Percentiles rank a stretch among this genome's conserved stretches.
Conservation (phyloP, 257 asterid genomes). For the Lithospermum erythrorhizon region DNA sequence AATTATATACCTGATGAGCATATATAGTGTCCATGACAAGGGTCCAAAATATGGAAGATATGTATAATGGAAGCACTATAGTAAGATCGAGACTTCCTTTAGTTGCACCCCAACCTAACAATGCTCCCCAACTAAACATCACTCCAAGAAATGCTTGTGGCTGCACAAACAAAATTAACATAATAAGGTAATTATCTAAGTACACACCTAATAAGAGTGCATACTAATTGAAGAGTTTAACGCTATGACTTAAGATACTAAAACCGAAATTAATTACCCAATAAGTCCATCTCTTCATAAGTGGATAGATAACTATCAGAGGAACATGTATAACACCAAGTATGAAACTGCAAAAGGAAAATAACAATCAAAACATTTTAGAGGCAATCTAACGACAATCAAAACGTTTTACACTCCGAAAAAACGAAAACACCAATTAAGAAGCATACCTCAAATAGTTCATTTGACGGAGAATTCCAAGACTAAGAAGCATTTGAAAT, state of each 20-base stretch:
- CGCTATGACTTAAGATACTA: neutral
- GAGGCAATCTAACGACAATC: neutral
- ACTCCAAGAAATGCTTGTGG: conserved; percentile 94
- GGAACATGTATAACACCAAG: conserved; percentile 70
- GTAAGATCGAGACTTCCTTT: conserved; percentile 64
- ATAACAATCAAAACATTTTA: too few relatives aligned
- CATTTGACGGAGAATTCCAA: conserved; percentile 79
- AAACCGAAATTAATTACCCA: conserved; percentile 47
- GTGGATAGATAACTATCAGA: conserved; percentile 70
- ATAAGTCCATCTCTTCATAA: conserved; percentile 79
- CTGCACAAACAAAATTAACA: conserved; percentile 34
- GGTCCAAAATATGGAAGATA: conserved; percentile 70
- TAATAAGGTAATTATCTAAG: neutral
- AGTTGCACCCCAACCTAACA: conserved; percentile 90
- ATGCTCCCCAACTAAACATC: conserved; percentile 76
- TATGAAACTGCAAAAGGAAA: conserved; percentile 39
- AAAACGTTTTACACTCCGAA: neutral
- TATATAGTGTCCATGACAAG: conserved; percentile 74
- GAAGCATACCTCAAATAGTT: conserved; percentile 62
- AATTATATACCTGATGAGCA: conserved; percentile 81
- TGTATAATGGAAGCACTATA: conserved; percentile 56
- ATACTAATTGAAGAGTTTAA: too few relatives aligned
- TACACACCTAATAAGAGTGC: neutral
- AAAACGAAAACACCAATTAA: too few relatives aligned
- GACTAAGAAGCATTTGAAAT: conserved; percentile 73